phyloP scores from a whole-genome alignment of 805 yeast genomes.

The Pichia thaimueangensis region DNA sequence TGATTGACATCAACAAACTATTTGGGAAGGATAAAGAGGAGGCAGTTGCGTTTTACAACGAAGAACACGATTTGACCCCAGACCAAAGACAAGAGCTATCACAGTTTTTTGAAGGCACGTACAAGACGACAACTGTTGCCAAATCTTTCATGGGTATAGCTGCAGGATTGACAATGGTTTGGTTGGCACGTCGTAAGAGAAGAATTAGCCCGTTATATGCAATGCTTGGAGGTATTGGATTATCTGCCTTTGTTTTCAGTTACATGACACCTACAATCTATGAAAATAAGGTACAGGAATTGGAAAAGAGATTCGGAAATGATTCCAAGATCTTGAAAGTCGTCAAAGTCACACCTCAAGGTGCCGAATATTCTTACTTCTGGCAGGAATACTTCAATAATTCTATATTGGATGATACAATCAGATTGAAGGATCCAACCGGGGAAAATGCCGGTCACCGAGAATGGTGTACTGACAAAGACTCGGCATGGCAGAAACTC shows the following conservation, averaged over 20 bases:
- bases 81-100: slow-evolving; percentile 39
- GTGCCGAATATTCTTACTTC: slow-evolving; percentile 17
- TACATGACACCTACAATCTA: slow-evolving; percentile 28
- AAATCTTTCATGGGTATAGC: slow-evolving; percentile 38
- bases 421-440: slow-evolving; percentile 49
- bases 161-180: slow-evolving; percentile 38
- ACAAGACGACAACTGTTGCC: slow-evolving; percentile 28
- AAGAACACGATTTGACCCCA: slow-evolving; percentile 36
- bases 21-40: slow-evolving; percentile 31
- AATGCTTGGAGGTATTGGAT: slow-evolving; percentile 35
- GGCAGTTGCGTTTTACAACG: slow-evolving; percentile 42
- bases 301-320: slow-evolving; percentile 24
- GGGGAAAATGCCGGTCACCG: too few relatives aligned
- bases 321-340: slow-evolving; percentile 19
- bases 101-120: slow-evolving; percentile 31
- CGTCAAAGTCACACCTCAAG: slow-evolving; percentile 21
- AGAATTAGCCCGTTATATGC: slow-evolving; percentile 35
- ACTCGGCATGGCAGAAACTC: too few relatives aligned
- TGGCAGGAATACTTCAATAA: slow-evolving; percentile 47
- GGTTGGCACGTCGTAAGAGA: slow-evolving; percentile 30
- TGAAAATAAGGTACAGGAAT: slow-evolving; percentile 25
- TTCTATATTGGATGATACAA: slow-evolving; percentile 44
- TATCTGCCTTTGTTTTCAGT: slow-evolving; percentile 31
- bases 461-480: too few relatives aligned
- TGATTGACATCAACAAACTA: slow-evolving; percentile 9